Conservation (phyloP, 192 early-diverging fungal genomes). For the Coemansia sp. region DNA sequence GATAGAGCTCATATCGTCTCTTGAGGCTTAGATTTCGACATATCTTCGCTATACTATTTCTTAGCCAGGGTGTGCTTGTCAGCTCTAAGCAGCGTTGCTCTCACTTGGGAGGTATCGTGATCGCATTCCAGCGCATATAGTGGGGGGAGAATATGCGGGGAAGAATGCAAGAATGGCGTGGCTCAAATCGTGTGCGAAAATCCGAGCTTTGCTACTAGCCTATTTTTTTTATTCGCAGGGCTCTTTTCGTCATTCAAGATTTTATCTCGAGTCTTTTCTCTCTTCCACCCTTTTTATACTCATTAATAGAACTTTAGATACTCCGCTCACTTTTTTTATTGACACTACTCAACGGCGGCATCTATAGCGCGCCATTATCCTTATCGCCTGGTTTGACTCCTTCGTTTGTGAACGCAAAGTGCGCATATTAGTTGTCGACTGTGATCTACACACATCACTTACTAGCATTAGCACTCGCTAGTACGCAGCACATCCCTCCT, state of each 20-base stretch:
- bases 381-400: neutral
- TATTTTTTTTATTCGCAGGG: neutral
- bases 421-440: neutral
- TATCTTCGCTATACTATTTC: neutral
- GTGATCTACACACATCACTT: slow-evolving; percentile 7
- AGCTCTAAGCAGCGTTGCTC: neutral
- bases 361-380: neutral
- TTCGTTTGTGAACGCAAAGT: neutral
- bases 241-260: neutral
- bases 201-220: neutral
- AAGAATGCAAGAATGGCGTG: neutral
- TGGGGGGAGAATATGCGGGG: slow-evolving; percentile 1
- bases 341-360: neutral
- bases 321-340: neutral
- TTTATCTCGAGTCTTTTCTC: neutral
- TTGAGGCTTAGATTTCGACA: too few species aligned
- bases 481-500: neutral
- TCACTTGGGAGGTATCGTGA: neutral
- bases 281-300: neutral
- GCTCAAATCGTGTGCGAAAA: slow-evolving; percentile 3
- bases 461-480: slow-evolving; percentile 1
- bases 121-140: neutral
- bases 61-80: neutral
- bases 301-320: neutral
- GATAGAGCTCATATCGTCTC: too few species aligned